Evolutionary conservation across 31 red algal genomes (phyloP).

Genomic region (Bonnemaisonia californica): DNA sequence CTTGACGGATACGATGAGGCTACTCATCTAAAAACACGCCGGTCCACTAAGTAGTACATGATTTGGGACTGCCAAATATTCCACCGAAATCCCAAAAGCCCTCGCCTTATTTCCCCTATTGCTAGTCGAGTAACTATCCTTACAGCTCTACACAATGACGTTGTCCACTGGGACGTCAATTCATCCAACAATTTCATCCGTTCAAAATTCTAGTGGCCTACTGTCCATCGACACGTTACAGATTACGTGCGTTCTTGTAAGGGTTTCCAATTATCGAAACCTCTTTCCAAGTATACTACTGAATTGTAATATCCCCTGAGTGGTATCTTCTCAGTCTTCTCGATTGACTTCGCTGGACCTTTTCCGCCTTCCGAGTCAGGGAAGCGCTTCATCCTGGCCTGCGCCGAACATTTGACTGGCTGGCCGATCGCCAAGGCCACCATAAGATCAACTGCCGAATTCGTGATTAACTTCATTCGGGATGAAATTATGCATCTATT

Average conservation of each 20-base stretch:
- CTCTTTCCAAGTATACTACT: neutral
- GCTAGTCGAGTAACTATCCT: neutral
- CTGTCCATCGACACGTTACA: neutral
- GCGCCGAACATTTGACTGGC: slow-evolving; percentile 15
- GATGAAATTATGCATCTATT: slow-evolving; percentile 12
- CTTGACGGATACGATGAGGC: no score
- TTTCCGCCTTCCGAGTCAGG: no score
- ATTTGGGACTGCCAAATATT: slow-evolving; percentile 20
- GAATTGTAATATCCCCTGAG: no score
- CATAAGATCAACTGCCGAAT: neutral
- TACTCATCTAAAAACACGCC: no score
- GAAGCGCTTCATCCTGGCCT: slow-evolving; percentile 3
- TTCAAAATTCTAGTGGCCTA: slow-evolving; percentile 27
- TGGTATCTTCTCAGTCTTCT: no score
- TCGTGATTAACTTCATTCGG: neutral
- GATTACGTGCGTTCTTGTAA: slow-evolving; percentile 18
- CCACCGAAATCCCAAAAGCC: neutral
- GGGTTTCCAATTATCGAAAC: neutral
- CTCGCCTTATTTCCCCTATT: neutral
- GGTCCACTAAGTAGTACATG: no score
- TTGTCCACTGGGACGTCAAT: slow-evolving; percentile 18
- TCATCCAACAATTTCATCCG: slow-evolving; percentile 10
- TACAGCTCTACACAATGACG: slow-evolving; percentile 15
- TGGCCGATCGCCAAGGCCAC: slow-evolving; percentile 9
- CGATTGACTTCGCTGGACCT: no score